Percentiles rank a stretch among this genome's conserved stretches.
Conservation (phyloP, 2,329 filamentous ascomycete species). For the Teratosphaeria zuluensis region DNA sequence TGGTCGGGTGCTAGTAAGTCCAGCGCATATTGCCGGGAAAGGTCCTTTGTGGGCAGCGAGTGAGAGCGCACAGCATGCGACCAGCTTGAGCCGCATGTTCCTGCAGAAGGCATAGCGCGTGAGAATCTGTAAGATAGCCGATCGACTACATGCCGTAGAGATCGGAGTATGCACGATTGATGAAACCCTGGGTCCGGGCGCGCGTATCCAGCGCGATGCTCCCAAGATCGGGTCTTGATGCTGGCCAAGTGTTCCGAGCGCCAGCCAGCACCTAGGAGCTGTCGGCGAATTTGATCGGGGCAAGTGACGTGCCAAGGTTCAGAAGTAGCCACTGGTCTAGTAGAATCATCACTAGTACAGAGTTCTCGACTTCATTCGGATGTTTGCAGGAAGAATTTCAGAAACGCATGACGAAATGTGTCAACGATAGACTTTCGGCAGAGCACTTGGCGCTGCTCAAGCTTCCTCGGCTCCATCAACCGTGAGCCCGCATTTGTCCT, state of each 20-base stretch:
- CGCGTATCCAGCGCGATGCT: background rate
- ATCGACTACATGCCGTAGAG: background rate
- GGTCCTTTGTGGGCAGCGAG: background rate
- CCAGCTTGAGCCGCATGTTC: background rate
- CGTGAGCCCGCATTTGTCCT: background rate
- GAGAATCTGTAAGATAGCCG: background rate
- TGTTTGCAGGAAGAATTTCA: background rate
- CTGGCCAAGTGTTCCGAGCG: background rate
- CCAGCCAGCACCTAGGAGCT: background rate
- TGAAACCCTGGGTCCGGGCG: background rate
- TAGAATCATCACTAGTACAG: background rate
- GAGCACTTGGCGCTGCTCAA: background rate
- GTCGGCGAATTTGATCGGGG: background rate
- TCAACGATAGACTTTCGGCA: background rate
- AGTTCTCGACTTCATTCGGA: background rate
- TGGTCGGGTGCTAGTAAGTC: background rate
- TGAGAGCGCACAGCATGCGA: background rate
- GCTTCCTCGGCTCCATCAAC: background rate
- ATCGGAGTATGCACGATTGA: background rate
- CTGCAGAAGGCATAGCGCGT: background rate
- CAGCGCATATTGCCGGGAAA: background rate
- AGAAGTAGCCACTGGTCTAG: background rate
- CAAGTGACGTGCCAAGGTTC: background rate
- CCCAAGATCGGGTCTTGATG: background rate
- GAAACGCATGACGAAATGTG: background rate